Base-by-base conservation (phyloP, 805 yeast genomes). In the Kuraishia molischiana region DNA sequence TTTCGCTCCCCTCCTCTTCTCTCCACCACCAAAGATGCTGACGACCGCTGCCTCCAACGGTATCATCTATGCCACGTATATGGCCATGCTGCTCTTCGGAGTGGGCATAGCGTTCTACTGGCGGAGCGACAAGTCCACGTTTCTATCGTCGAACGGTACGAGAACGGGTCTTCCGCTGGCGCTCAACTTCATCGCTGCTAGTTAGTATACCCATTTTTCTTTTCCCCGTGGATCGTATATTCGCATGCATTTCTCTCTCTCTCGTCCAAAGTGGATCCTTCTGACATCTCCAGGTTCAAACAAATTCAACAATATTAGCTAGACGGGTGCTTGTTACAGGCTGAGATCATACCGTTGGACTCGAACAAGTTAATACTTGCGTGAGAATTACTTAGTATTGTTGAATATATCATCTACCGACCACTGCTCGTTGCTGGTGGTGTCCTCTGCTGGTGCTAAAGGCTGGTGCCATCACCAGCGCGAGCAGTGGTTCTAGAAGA, bases 181-280 rank as follows among this genome's bases (percentile, higher is more conserved):
- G 2, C 66, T 89, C 42, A 89, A 89, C 56, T 89, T 89, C 54
- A 76, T 89, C 38, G 97, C 97, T 36, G 79, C 94, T 47, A 95
- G 95, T 73, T 67, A 64, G 84, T 79, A 58, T 54, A 14, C 26
- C 29, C 34, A 31, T 30, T 37, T 38, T 26, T 11, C 9, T 18
- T 18, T 24, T n/a, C 10, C 22, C 28, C 28, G 32, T 33, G 31
- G 30, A 20, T 19, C 24, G 29, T 34, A 9, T 22, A 21, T 24
- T 26, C 30, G 24, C 15, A 8, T 5, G 36, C 13, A 13, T 32
- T 21, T 22, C n/a, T 5, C 24, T 22, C 14, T 10, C 19, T 4
- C 15, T 18, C 18, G 9, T 4, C 5, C 18, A 14, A 14, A 29
- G 18, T 4, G n/a, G 17, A 11, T 31, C 5, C n/a, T 14, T 31